A percentile compares a stretch with the other conserved stretches of the same genome.
phyloP scores from a whole-genome alignment of 148 eudicot species.

The Vaccinium darrowii region DNA sequence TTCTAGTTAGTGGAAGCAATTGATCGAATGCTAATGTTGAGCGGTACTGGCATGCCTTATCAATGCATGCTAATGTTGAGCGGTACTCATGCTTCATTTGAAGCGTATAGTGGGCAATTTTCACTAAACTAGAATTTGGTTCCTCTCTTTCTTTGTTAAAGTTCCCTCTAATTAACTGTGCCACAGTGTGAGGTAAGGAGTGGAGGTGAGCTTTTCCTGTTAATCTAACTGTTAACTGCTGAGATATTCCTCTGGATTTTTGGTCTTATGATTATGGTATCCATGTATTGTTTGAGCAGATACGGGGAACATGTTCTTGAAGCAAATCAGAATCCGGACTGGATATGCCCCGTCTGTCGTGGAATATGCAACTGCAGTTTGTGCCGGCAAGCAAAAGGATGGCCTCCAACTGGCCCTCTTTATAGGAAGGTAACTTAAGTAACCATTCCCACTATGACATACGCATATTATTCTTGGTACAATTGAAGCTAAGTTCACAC shows the following conservation, averaged over 20 bases:
- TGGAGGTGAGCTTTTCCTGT: background rate
- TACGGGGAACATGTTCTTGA: slow-evolving; percentile 92
- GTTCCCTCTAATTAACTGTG: background rate
- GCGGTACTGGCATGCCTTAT: background rate
- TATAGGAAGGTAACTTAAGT: slow-evolving; percentile 52
- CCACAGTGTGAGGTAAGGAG: background rate
- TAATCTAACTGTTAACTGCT: background rate
- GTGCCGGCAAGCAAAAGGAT: slow-evolving; percentile 87
- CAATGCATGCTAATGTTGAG: background rate
- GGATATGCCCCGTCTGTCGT: slow-evolving; percentile 92
- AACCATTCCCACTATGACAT: background rate
- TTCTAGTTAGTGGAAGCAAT: background rate
- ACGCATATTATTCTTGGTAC: no score
- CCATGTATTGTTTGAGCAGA: slow-evolving; percentile 38
- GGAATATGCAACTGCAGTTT: slow-evolving; percentile 98
- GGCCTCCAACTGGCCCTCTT: slow-evolving; percentile 76
- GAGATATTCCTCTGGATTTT: background rate
- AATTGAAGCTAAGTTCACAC: background rate
- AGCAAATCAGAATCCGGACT: slow-evolving; percentile 73
- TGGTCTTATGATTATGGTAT: background rate
- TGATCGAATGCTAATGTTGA: background rate
- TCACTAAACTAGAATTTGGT: background rate
- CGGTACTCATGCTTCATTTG: no score
- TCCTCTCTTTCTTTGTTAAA: background rate
- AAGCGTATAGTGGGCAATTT: background rate